Evolutionary conservation across 2,329 filamentous ascomycete genomes (phyloP), one percentile per base, ranked within the genome.

Genomic region (Emergomyces orientalis): DNA sequence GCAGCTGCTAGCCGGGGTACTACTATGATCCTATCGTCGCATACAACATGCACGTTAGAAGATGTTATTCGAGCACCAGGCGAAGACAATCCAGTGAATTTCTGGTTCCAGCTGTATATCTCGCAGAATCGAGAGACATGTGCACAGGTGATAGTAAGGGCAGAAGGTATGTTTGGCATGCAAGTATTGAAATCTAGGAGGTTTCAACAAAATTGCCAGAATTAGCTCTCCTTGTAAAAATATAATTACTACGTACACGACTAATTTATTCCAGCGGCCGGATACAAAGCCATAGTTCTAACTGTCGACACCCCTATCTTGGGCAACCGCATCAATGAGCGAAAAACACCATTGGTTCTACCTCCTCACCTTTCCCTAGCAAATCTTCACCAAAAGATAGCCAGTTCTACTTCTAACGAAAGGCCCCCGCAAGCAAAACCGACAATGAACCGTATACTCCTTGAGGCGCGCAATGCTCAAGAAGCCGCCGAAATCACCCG

Each of bases 221-320:
- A 32, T 30, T 7, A 25, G 11, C 19, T 34, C 2, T n/a, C 8
- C 32, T 34, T 34, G 22, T 27, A n/a, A 57, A 34, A 27, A 56
- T 41, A 57, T 37, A 49, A 13, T 27, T 39, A 3, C n/a, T 39
- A 19, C 17, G 6, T 7, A 27, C 27, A 27, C 67, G 72, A 0
- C 78, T 86, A 0, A 88, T 87, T 57, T 57, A 57, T 0, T 83
- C 11, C 84, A 69, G 76, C 73, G 0, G 79, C 77, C 13, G 87
- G 87, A 1, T 90, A 82, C 74, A 80, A 79, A 49, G 86, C 85
- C 0, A 77, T 90, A 0, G 83, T 91, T 5, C 85, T 91, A 0
- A 91, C 88, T 0, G 77, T 90, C 0, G 88, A 91, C 73, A 90
- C 87, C 0, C 88, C 84, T 70, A 81, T 80, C 14, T 78, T 91